Base-by-base conservation (phyloP, 1,284 basidiomycete species). In the Cryptococcus floricola region DNA sequence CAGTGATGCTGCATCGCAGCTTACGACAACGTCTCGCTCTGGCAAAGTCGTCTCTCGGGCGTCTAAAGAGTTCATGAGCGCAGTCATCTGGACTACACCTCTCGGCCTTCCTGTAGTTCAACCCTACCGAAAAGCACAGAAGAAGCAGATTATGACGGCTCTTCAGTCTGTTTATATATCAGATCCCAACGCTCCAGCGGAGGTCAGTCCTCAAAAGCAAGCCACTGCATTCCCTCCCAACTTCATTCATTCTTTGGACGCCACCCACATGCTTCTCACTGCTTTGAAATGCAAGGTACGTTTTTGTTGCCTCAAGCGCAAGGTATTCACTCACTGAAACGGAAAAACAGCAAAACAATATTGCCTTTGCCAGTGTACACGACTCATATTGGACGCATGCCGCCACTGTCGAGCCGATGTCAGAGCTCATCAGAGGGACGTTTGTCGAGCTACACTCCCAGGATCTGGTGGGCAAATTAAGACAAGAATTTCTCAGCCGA, bases 331-430 rank as follows among this genome's bases (percentile, higher is more conserved):
- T 49, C 6, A 25, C 44, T n/a, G 18, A 31, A 16, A 25, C 47
- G 31, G 41, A 39, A 13, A 13, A 28, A 8, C 53, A 89, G 86
- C 82, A 84, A 18, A 82, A 83, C 67, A 81, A 80, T 48, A 73
- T 96, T 58, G 87, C 87, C 0, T 98, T 98, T 73, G 95, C 94
- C 0, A 90, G 91, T 3, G 96, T 98, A 13, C 95, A 99, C 76
- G 96, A 99, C 74, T 97, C 93, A 1, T 99, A 98, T 80, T 99
- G 95, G 95, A 98, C 95, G 7, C 95, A 99, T 72, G 89, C 95
- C 0, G 83, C 81, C 39, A 85, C 84, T 60, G 89, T 98, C 58
- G 91, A 97, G 75, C 80, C 85, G 54, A 96, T 99, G 92, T 90
- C 89, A 0, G 81, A 81, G 48, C 82, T 89, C 65, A 94, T 98